phyloP scores from a whole-genome alignment of 257 asterid species.

The Nicotiana paniculata region DNA sequence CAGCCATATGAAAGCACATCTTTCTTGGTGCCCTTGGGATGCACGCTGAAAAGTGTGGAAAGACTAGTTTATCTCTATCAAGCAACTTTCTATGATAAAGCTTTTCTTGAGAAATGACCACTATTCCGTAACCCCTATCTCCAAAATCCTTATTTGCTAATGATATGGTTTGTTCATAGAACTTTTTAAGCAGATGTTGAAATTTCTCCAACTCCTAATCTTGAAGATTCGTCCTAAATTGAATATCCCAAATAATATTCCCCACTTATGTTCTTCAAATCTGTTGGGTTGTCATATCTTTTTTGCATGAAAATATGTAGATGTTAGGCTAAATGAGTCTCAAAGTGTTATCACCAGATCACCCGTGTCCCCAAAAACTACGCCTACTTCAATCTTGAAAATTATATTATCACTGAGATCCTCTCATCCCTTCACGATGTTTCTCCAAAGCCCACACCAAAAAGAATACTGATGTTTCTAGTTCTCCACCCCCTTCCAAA shows the following conservation, averaged over 20 bases:
- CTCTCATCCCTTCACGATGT: neutral
- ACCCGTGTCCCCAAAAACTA: neutral
- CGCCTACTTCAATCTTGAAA: neutral
- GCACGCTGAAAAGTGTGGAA: neutral
- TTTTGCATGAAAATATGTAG: neutral
- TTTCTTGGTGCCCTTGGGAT: neutral
- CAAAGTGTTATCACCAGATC: neutral
- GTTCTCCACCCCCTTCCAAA: neutral
- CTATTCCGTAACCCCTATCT: neutral
- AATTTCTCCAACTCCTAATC: neutral
- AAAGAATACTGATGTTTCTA: neutral
- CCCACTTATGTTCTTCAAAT: neutral
- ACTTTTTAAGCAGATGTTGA: neutral
- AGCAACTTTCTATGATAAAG: neutral
- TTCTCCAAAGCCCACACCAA: neutral
- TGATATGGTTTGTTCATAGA: neutral
- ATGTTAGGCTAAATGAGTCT: neutral
- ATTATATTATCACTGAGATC: neutral
- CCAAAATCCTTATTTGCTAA: neutral
- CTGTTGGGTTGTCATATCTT: neutral
- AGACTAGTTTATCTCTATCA: neutral
- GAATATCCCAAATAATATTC: neutral
- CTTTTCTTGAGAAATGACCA: neutral
- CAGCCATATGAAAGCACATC: neutral
- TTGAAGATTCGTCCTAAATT: neutral